These are phyloP conservation scores for Williopsis jadinii DNA, from an alignment of 1,139 yeast species.

Conservation along the genomic window DNA sequence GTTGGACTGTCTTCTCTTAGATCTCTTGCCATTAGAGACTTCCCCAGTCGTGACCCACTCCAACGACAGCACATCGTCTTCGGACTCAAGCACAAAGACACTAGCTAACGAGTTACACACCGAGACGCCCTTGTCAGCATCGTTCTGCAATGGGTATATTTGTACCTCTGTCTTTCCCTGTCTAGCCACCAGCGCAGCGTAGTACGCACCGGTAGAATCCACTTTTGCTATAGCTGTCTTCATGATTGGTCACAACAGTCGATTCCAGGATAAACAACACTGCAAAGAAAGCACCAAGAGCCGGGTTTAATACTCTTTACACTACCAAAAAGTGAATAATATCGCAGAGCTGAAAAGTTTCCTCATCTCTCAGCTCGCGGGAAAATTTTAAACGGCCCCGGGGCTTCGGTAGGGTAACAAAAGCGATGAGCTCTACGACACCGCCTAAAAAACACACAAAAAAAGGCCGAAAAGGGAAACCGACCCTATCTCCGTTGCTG, in stretches of 20 bases:
- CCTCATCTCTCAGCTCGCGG: too few species aligned
- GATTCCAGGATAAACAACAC: background rate
- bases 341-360: too few species aligned
- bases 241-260: background rate
- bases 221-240: constrained; percentile 3
- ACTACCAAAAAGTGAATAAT: too few species aligned
- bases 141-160: constrained; percentile 16
- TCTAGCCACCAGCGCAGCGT: constrained; percentile 13
- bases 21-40: constrained; percentile 8
- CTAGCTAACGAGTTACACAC: constrained; percentile 12
- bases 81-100: constrained; percentile 24
- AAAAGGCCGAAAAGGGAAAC: too few species aligned
- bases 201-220: constrained; percentile 9
- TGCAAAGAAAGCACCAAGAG: too few species aligned
- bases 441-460: too few species aligned
- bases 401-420: too few species aligned
- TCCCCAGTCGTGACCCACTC: constrained; percentile 22
- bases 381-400: too few species aligned
- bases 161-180: constrained; percentile 24
- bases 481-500: too few species aligned
- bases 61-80: constrained; percentile 21
- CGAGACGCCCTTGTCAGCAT: constrained; percentile 7
- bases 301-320: too few species aligned
- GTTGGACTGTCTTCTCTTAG: constrained; percentile 12
- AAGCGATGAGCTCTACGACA: too few species aligned